Percentiles rank a stretch among this genome's conserved stretches.
Evolutionary conservation across 305 asterid genomes (phyloP).

Genomic region (Caryopteris hybrid): DNA sequence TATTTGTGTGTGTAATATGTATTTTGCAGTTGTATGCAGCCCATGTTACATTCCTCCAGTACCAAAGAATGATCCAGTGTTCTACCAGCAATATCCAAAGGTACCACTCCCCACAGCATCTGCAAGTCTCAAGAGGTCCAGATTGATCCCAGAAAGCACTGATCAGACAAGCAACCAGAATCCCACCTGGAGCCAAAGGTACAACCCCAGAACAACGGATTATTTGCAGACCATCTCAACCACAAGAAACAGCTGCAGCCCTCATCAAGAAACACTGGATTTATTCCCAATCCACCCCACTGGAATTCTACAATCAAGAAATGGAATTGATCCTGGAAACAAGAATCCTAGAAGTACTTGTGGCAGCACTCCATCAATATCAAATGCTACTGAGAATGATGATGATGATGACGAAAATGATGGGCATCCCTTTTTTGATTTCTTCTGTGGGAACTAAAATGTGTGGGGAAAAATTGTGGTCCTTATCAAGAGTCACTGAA

Average conservation of each 20-base stretch:
- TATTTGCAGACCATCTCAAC: not conserved
- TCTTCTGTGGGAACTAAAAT: slow-evolving; percentile 35
- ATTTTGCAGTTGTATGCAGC: slow-evolving; percentile 41
- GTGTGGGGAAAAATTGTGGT: slow-evolving; percentile 2
- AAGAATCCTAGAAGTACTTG: not conserved
- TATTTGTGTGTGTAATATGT: not conserved
- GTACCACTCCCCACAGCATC: slow-evolving; percentile 34
- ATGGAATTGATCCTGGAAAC: not conserved
- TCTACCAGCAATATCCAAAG: slow-evolving; percentile 41
- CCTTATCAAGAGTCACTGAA: slow-evolving; percentile 31
- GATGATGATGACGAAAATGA: not conserved
- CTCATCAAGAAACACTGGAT: slow-evolving; percentile 62
- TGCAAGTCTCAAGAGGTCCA: slow-evolving; percentile 31
- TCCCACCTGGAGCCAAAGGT: slow-evolving; percentile 6
- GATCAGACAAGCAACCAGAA: not conserved
- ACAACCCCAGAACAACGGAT: slow-evolving; percentile 11
- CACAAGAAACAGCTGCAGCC: not conserved
- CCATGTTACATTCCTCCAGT: slow-evolving; percentile 45
- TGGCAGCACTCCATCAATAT: too few species aligned
- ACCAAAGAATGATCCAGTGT: slow-evolving; percentile 28
- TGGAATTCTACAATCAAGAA: slow-evolving; percentile 44
- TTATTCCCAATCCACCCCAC: slow-evolving; percentile 78
- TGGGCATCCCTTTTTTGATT: slow-evolving; percentile 45
- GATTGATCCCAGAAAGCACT: slow-evolving; percentile 9
- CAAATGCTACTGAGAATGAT: too few species aligned